These are phyloP conservation scores for Microdochium trichocladiopsis DNA, from an alignment of 2,329 filamentous ascomycete genomes.

Conservation along the genomic window DNA sequence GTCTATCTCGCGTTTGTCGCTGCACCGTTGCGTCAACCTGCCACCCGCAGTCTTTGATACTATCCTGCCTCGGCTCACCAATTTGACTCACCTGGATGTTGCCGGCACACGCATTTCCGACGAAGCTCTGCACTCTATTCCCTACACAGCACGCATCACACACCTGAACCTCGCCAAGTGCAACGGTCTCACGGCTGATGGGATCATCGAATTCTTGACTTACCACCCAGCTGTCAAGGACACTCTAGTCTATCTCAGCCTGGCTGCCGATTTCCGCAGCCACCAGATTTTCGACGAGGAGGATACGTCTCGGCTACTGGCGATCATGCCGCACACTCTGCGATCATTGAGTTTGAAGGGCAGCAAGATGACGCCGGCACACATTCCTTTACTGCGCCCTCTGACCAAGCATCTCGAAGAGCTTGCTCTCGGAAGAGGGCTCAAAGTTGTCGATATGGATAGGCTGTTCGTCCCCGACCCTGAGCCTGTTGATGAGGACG, in stretches of 20 bases:
- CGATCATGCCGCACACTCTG: constrained; percentile 57
- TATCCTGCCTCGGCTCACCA: constrained; percentile 61
- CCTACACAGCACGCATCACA: constrained; percentile 63
- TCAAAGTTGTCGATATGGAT: constrained; percentile 60
- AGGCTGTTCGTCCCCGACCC: constrained; percentile 48
- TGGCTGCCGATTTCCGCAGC: constrained; percentile 64
- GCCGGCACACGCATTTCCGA: constrained; percentile 71
- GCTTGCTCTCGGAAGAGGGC: constrained; percentile 62
- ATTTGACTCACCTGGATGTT: constrained; percentile 73
- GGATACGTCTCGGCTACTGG: constrained; percentile 59
- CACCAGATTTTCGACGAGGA: constrained; percentile 63
- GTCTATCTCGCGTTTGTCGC: constrained; percentile 58
- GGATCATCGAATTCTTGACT: constrained; percentile 63
- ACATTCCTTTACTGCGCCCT: constrained; percentile 56
- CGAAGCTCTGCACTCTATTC: constrained; percentile 62
- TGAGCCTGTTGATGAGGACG: constrained; percentile 15
- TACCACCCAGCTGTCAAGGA: constrained; percentile 62
- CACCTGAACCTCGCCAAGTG: constrained; percentile 77
- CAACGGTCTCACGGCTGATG: constrained; percentile 57
- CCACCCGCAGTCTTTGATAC: constrained; percentile 60
- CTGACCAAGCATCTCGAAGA: constrained; percentile 71
- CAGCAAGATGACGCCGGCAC: constrained; percentile 58
- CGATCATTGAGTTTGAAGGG: constrained; percentile 72
- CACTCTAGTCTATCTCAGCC: constrained; percentile 62
- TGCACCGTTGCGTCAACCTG: constrained; percentile 73